A percentile compares a stretch with the other conserved stretches of the same genome.
Evolutionary conservation across 1,284 basidiomycete genomes (phyloP).

Genomic region (Naganishia albida): DNA sequence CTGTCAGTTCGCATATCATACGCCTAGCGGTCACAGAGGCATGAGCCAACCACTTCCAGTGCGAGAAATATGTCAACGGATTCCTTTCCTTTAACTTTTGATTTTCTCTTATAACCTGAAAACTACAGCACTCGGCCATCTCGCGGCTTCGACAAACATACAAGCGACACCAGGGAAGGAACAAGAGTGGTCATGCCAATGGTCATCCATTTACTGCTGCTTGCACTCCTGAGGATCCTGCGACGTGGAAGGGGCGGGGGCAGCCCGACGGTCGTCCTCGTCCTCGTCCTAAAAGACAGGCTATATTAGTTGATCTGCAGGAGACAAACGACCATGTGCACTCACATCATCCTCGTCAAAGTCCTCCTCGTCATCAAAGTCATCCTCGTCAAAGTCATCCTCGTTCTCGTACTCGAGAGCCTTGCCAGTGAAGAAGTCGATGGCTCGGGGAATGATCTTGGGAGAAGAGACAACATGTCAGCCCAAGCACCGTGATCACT

Average conservation of each 20-base stretch:
- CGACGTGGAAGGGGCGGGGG: constrained; percentile 32
- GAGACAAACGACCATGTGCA: not conserved
- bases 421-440: constrained; percentile 97
- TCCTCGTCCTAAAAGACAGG: constrained; percentile 41
- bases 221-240: constrained; percentile 77
- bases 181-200: not conserved
- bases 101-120: not conserved
- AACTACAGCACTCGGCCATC: not conserved
- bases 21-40: no score
- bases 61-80: not conserved
- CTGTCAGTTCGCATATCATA: no score
- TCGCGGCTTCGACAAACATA: constrained; percentile 5
- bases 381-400: constrained; percentile 45
- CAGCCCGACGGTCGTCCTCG: constrained; percentile 44
- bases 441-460: constrained; percentile 87
- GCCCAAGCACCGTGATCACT: not conserved
- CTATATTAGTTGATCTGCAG: not conserved
- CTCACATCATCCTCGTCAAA: constrained; percentile 31
- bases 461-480: not conserved
- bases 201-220: constrained; percentile 63
- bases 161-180: constrained; percentile 1
- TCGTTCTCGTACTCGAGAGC: constrained; percentile 81
- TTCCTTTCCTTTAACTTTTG: not conserved
- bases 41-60: not conserved
- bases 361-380: constrained; percentile 58